Evolutionary conservation across 2,329 filamentous ascomycete genomes (phyloP).

Genomic region (Aspergillus hortae): DNA sequence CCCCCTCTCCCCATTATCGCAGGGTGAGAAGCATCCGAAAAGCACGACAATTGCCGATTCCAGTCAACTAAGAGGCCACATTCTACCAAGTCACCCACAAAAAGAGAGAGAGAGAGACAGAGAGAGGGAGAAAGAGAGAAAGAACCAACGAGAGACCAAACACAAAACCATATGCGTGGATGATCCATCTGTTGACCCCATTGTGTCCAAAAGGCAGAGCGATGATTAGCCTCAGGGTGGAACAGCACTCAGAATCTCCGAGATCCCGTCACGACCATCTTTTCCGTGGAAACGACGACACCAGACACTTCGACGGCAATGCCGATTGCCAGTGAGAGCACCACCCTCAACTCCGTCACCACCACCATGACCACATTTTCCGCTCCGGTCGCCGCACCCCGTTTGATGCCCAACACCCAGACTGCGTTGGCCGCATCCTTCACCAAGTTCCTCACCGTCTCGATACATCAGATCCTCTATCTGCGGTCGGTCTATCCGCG

Average conservation of each 20-base stretch:
- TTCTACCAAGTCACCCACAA: not conserved
- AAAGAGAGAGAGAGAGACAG: not conserved
- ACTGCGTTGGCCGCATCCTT: constrained; percentile 65
- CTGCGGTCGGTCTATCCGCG: constrained; percentile 75
- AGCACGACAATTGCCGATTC: not conserved
- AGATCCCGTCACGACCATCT: constrained; percentile 34
- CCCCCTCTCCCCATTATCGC: not conserved
- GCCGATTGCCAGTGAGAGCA: constrained; percentile 41
- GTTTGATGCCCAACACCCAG: constrained; percentile 48
- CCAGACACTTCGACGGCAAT: constrained; percentile 33
- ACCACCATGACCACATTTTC: constrained; percentile 40
- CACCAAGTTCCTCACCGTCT: constrained; percentile 73
- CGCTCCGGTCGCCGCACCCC: constrained; percentile 38
- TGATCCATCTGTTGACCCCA: constrained; percentile 23
- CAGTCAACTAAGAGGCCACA: not conserved
- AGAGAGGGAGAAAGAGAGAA: not conserved
- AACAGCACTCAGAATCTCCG: constrained; percentile 40
- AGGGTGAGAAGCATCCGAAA: not conserved
- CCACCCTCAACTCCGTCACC: constrained; percentile 27
- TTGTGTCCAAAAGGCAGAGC: constrained; percentile 35
- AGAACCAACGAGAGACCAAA: not conserved
- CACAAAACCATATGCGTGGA: not conserved
- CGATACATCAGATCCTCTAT: constrained; percentile 82
- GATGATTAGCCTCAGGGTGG: constrained; percentile 43
- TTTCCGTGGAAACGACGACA: constrained; percentile 32